These are phyloP conservation scores for Rhizopogon rudus DNA, from an alignment of 768 basidiomycete species.

Conservation along the genomic window DNA sequence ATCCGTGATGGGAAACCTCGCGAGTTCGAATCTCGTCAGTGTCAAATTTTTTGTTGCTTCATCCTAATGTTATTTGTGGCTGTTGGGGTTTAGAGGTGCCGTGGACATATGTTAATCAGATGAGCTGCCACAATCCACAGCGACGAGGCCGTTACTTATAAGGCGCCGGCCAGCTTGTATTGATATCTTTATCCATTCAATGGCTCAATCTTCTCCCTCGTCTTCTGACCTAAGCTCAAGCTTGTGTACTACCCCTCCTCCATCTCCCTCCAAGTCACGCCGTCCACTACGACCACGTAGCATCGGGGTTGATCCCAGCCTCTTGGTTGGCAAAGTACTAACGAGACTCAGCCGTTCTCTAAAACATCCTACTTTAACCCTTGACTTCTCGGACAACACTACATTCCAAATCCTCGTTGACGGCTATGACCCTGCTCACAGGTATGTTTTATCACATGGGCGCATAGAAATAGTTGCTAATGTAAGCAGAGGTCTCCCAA, in stretches of 20 bases:
- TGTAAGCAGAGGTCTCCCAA: conserved; percentile 42
- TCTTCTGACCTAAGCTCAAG: conserved; percentile 7
- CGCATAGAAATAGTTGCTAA: background rate
- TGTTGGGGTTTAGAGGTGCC: background rate
- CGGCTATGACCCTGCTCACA: conserved; percentile 53
- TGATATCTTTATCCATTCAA: background rate
- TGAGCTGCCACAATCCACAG: conserved; percentile 3
- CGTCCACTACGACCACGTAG: conserved; percentile 30
- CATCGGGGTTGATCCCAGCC: conserved; percentile 34
- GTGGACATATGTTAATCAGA: conserved; percentile 7
- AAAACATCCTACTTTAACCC: conserved; percentile 42
- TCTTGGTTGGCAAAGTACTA: conserved; percentile 41
- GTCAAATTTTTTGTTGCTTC: conserved; percentile 30
- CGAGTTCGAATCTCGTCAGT: conserved; percentile 60
- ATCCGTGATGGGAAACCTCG: conserved; percentile 56
- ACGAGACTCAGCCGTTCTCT: conserved; percentile 35
- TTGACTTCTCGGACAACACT: conserved; percentile 41
- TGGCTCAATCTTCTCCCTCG: conserved; percentile 8
- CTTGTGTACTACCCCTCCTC: conserved; percentile 12
- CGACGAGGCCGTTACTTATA: conserved; percentile 1
- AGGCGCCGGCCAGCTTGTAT: background rate
- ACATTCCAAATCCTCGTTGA: conserved; percentile 52
- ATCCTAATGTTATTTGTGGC: background rate
- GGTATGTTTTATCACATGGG: conserved; percentile 11
- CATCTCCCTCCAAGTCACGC: conserved; percentile 20